Evolutionary conservation across 768 basidiomycete genomes (phyloP).

Genomic region (Lactarius vividus): DNA sequence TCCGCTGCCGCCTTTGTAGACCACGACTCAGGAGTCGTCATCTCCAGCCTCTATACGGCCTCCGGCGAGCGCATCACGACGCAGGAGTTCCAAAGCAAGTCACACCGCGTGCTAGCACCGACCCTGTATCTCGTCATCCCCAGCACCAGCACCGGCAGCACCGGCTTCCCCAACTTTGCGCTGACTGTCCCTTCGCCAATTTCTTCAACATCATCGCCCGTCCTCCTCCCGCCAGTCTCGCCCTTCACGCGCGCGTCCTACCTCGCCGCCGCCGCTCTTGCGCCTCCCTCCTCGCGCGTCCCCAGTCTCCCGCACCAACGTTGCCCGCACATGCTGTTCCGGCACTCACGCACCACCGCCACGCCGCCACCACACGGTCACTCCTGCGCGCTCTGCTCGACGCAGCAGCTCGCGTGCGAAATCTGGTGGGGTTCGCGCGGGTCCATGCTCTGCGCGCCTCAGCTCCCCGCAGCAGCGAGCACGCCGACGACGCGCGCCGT

Average conservation of each 20-base stretch:
- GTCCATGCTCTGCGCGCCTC: constrained; percentile 1
- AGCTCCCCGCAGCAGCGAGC: not conserved
- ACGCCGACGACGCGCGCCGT: constrained; percentile 7
- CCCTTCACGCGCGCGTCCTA: not conserved
- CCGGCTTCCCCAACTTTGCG: not conserved
- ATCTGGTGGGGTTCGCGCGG: constrained; percentile 7
- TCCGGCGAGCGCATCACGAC: constrained; percentile 6
- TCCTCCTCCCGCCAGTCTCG: not conserved
- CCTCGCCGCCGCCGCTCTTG: not conserved
- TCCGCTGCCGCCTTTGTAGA: not conserved
- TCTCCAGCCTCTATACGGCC: not conserved
- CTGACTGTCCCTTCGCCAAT: not conserved
- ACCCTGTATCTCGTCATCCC: constrained; percentile 8
- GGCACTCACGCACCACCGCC: not conserved
- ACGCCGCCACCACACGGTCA: not conserved
- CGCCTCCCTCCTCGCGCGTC: not conserved
- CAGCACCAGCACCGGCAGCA: not conserved
- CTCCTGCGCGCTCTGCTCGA: not conserved
- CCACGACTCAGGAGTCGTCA: constrained; percentile 13
- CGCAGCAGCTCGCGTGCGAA: constrained; percentile 13
- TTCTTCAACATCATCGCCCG: not conserved
- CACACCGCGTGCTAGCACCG: not conserved
- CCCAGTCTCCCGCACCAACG: constrained; percentile 11
- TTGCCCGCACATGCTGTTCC: constrained; percentile 2
- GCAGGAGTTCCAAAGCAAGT: constrained; percentile 1